Base-by-base conservation (phyloP, 202 grass and related monocot genomes). In the Digitaria exilis region DNA sequence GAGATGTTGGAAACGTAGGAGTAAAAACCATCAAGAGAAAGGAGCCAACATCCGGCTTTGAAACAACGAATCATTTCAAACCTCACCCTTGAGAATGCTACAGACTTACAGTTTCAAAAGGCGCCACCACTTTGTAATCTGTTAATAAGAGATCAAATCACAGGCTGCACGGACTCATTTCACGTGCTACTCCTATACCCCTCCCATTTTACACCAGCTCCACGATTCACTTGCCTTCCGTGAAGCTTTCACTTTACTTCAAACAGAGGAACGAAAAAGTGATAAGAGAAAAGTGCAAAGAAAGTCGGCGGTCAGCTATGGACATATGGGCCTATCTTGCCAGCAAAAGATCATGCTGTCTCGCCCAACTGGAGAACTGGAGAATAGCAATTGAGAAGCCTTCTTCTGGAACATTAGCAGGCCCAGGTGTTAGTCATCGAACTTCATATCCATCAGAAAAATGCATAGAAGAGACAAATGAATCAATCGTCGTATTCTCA, bases 241-340 rank as follows among this genome's bases (percentile, higher is more conserved):
- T 54, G 62, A 84, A 66, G 69, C 69, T 75, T 84, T 54, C 26
- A 32, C 62, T 82, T 87, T 75, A 83, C 34, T 49, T 65, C 46
- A 67, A 67, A 24, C 35, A 79, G 42, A 71, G 62, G n/a, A 84
- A 75, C 28, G 22, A 48, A 49, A 79, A 86, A 50, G 58, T 7
- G 41, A 69, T 28, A 35, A 72, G 49, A 81, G 50, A 84, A 91
- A 79, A 9, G 3, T 66, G 66, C 82, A 87, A 85, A 82, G 69
- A 73, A 77, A 71, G 62, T 80, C 52, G 14, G 46, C 16, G 13
- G 89, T 92, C 87, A 90, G 84, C 90, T 90, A 94, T 90, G 83
- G 65, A 92, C 89, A 92, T 87, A 80, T 49, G 75, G 69, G 80
- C 80, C 88, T 80, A 39, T 74, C 51, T 71, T 80, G 62, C 62